Evolutionary conservation across 2,329 filamentous ascomycete species (phyloP).

Genomic region (Aureobasidium vineae): DNA sequence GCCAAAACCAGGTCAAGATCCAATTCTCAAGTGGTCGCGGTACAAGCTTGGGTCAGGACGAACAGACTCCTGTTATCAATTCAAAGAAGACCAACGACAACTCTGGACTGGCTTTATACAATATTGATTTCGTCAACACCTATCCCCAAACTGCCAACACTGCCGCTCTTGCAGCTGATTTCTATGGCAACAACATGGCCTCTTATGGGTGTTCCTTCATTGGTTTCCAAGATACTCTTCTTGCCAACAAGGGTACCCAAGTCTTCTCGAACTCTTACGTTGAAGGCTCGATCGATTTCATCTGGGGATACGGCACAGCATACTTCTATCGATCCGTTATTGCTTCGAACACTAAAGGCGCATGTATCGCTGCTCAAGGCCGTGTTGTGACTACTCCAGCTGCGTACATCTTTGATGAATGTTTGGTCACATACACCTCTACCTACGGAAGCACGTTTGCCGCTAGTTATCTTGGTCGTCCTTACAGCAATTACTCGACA

Average conservation of each 20-base stretch:
- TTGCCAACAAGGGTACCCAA: conserved; percentile 37
- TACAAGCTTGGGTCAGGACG: conserved; percentile 45
- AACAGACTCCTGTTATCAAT: conserved; percentile 48
- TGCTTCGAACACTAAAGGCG: conserved; percentile 38
- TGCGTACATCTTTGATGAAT: conserved; percentile 43
- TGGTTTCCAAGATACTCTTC: conserved; percentile 37
- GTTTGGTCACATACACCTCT: conserved; percentile 56
- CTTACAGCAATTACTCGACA: conserved; percentile 51
- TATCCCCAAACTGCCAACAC: conserved; percentile 38
- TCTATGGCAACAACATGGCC: conserved; percentile 38
- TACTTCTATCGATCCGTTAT: conserved; percentile 45
- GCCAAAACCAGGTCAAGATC: conserved; percentile 42
- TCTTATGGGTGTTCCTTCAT: conserved; percentile 38
- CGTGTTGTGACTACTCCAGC: conserved; percentile 41
- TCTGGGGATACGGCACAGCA: conserved; percentile 45
- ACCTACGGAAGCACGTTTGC: conserved; percentile 43
- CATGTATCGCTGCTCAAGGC: conserved; percentile 42
- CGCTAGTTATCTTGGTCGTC: conserved; percentile 51
- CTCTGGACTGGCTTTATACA: conserved; percentile 35
- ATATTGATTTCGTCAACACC: conserved; percentile 39
- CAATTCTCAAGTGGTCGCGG: conserved; percentile 42
- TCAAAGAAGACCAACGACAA: conserved; percentile 44
- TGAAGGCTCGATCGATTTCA: conserved; percentile 45
- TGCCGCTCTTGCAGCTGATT: conserved; percentile 39
- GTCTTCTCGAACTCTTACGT: conserved; percentile 36